Evolutionary conservation across 306 rosid genomes (phyloP).

Genomic region (Cyamopsis tetragonoloba): DNA sequence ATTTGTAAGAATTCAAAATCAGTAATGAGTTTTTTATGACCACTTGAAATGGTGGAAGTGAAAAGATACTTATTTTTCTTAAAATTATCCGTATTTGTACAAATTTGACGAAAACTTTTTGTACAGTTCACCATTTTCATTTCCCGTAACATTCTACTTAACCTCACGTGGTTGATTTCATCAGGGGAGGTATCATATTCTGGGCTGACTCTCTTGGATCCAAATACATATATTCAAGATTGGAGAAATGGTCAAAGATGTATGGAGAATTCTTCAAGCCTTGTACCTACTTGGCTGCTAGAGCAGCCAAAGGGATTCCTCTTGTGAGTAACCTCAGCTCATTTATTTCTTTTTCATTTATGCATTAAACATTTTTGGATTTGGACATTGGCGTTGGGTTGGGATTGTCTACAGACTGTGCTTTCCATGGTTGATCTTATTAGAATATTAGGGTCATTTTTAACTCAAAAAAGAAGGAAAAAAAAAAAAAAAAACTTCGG

Average conservation of each 20-base stretch:
- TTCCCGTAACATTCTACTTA: too few species aligned
- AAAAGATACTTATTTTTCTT: too few species aligned
- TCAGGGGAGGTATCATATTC: constrained; percentile 92
- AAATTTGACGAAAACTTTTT: too few species aligned
- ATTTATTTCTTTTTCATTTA: constrained; percentile 8
- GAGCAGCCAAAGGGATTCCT: constrained; percentile 81
- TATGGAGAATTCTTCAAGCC: constrained; percentile 94
- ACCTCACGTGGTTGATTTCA: constrained; percentile 31
- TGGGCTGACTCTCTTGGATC: constrained; percentile 97
- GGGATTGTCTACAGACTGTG: neutral
- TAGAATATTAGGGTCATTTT: neutral
- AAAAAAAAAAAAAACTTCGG: too few species aligned
- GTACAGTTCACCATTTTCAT: too few species aligned
- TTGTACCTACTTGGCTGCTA: constrained; percentile 80
- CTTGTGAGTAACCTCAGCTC: constrained; percentile 54
- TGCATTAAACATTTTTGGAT: neutral
- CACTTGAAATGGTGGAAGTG: too few species aligned
- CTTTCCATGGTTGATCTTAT: neutral
- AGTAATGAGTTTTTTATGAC: too few species aligned
- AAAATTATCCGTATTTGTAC: too few species aligned
- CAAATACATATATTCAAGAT: constrained; percentile 70
- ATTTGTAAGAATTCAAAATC: too few species aligned
- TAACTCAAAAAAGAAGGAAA: neutral
- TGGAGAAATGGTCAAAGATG: constrained; percentile 74
- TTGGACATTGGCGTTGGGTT: neutral